Evolutionary conservation across 805 yeast genomes (phyloP).

Genomic region (Candida nanaspora): DNA sequence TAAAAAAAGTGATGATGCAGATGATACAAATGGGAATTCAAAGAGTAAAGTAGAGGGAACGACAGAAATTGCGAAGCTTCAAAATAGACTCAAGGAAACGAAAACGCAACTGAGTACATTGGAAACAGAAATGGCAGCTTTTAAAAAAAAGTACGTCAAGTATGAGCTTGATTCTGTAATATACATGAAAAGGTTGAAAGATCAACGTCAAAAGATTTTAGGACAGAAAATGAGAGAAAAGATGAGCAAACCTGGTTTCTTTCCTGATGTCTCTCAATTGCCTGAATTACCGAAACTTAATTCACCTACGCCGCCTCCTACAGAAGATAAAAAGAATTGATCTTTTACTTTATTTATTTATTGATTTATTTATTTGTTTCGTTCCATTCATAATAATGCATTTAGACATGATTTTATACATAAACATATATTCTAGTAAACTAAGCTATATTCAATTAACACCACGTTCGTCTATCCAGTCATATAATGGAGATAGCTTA

Average conservation of each 20-base stretch:
- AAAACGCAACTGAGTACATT: slow-evolving; percentile 14
- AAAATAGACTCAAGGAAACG: slow-evolving; percentile 5
- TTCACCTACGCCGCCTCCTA: not conserved
- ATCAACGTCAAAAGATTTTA: slow-evolving; percentile 26
- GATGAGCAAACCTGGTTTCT: slow-evolving; percentile 29
- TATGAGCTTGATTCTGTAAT: slow-evolving; percentile 34
- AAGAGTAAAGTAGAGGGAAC: slow-evolving; percentile 3
- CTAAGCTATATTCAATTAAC: slow-evolving; percentile 35
- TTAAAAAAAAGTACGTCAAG: slow-evolving; percentile 27
- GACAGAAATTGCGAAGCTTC: slow-evolving; percentile 1
- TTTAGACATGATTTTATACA: too few relatives aligned
- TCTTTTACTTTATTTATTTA: not conserved
- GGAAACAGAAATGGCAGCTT: slow-evolving; percentile 7
- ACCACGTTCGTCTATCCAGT: slow-evolving; percentile 74
- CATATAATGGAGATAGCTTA: slow-evolving; percentile 53
- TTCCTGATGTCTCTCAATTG: slow-evolving; percentile 28
- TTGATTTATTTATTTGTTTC: not conserved
- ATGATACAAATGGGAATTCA: slow-evolving; percentile 5
- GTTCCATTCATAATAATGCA: too few relatives aligned
- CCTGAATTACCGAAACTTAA: slow-evolving; percentile 6
- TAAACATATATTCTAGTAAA: not conserved
- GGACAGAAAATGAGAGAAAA: slow-evolving; percentile 25
- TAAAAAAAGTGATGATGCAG: slow-evolving; percentile 6
- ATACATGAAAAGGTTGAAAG: slow-evolving; percentile 33
- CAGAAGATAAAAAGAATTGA: not conserved